Conservation (phyloP, 1,284 basidiomycete genomes). For the Moesziomyces sp. region DNA sequence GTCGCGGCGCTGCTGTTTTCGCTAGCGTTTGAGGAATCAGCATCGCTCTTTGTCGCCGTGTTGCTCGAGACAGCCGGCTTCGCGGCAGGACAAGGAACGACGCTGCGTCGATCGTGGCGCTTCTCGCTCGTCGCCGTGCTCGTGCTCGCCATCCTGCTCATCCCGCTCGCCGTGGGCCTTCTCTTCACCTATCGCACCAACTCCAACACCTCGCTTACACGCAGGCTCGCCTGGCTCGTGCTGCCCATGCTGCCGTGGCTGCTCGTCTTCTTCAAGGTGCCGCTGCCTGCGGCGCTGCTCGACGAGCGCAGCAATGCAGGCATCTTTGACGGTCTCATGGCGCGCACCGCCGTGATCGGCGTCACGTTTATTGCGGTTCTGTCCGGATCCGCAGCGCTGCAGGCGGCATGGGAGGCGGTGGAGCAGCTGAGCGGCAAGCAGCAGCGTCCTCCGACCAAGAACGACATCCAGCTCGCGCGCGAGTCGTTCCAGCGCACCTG, state of each 20-base stretch:
- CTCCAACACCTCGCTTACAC: conserved; percentile 20
- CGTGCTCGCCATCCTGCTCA: conserved; percentile 26
- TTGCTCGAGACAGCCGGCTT: conserved; percentile 55
- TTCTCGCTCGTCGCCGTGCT: conserved; percentile 44
- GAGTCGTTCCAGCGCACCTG: conserved; percentile 50
- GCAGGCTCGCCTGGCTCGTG: conserved; percentile 36
- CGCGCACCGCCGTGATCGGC: conserved; percentile 68
- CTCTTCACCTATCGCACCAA: conserved; percentile 56
- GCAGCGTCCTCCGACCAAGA: conserved; percentile 27
- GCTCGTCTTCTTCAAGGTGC: conserved; percentile 60
- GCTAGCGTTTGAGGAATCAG: conserved; percentile 59
- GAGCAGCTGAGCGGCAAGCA: conserved; percentile 57
- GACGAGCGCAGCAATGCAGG: conserved; percentile 19
- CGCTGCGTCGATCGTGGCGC: conserved; percentile 24
- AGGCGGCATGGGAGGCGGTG: conserved; percentile 69
- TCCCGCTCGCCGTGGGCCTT: conserved; percentile 52
- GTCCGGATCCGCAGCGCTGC: conserved; percentile 69
- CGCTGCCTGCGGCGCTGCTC: conserved; percentile 51
- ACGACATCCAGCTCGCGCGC: conserved; percentile 33
- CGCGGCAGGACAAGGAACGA: conserved; percentile 31
- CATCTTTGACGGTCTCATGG: conserved; percentile 48
- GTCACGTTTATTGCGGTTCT: conserved; percentile 69
- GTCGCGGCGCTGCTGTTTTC: conserved; percentile 54
- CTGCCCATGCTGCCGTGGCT: conserved; percentile 59
- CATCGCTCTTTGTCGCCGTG: conserved; percentile 56